Conservation (phyloP, 169 alveolate species). For the Perkinsus chesapeaki region DNA sequence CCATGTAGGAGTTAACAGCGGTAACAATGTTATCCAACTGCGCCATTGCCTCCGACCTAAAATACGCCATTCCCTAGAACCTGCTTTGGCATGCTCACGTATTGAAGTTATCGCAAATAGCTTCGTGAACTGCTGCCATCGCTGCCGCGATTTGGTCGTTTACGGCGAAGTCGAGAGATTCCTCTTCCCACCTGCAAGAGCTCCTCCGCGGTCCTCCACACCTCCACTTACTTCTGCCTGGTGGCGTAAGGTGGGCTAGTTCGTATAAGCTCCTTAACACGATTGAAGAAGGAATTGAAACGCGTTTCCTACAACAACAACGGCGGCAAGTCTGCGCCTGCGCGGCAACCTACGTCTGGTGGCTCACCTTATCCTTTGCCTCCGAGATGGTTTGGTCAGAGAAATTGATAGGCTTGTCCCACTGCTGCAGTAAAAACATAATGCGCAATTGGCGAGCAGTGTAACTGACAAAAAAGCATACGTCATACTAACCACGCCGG, state of each 20-base stretch:
- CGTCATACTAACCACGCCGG: neutral
- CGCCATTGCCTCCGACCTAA: conserved; percentile 13
- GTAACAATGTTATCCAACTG: conserved; percentile 18
- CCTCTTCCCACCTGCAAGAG: neutral
- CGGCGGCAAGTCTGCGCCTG: neutral
- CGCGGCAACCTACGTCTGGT: neutral
- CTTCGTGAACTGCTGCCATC: conserved; percentile 51
- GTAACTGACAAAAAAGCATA: conserved; percentile 29
- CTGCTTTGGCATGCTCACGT: conserved; percentile 23
- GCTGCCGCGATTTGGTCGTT: conserved; percentile 20
- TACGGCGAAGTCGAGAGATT: neutral
- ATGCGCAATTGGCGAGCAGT: conserved; percentile 79
- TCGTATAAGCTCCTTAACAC: neutral
- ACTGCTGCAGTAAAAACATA: conserved; percentile 65
- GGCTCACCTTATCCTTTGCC: neutral
- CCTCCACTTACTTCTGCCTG: neutral
- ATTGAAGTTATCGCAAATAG: conserved; percentile 74
- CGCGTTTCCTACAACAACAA: conserved; percentile 3
- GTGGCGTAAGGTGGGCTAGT: neutral
- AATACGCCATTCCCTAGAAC: neutral
- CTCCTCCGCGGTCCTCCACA: neutral
- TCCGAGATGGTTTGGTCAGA: neutral
- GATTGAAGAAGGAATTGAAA: conserved; percentile 19
- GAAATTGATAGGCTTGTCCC: conserved; percentile 21
- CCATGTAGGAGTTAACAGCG: conserved; percentile 19